phyloP scores from a whole-genome alignment of 371 early-diverging fungal genomes.

The Mortierella sp. region DNA sequence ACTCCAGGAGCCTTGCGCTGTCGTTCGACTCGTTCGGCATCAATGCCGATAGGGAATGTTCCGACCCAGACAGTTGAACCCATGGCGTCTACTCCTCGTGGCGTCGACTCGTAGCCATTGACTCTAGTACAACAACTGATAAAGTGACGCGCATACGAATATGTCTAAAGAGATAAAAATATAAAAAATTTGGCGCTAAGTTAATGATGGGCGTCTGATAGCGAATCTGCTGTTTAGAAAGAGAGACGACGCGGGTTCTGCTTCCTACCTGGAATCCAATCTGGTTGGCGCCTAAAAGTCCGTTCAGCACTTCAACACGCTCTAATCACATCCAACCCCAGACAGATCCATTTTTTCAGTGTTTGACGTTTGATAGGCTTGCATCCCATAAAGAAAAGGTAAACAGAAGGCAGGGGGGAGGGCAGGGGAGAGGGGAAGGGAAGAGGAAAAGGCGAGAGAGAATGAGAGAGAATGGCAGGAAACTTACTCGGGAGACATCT shows the following conservation, averaged over 20 bases:
- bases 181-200: not conserved
- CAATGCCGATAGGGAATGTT: slow-evolving; percentile 98
- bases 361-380: too few relatives aligned
- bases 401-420: not conserved
- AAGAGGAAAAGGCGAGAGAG: too few relatives aligned
- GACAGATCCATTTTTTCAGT: too few relatives aligned
- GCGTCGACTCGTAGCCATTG: slow-evolving; percentile 87
- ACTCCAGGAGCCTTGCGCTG: slow-evolving; percentile 62
- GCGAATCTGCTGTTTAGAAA: not conserved
- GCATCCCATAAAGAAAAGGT: too few relatives aligned
- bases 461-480: slow-evolving; percentile 29
- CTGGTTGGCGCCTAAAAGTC: slow-evolving; percentile 93
- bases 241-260: not conserved
- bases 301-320: slow-evolving; percentile 90
- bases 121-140: slow-evolving; percentile 92
- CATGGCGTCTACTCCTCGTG: slow-evolving; percentile 78
- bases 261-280: slow-evolving; percentile 89
- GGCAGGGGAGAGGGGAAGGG: too few relatives aligned
- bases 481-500: slow-evolving; percentile 86
- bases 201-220: not conserved
- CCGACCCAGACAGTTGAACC: slow-evolving; percentile 83
- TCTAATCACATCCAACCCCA: slow-evolving; percentile 61
- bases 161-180: slow-evolving; percentile 69
- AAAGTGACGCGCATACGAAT: slow-evolving; percentile 96
- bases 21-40: slow-evolving; percentile 65